phyloP scores from a whole-genome alignment of 306 rosid genomes.

The Begonia masoniana region DNA sequence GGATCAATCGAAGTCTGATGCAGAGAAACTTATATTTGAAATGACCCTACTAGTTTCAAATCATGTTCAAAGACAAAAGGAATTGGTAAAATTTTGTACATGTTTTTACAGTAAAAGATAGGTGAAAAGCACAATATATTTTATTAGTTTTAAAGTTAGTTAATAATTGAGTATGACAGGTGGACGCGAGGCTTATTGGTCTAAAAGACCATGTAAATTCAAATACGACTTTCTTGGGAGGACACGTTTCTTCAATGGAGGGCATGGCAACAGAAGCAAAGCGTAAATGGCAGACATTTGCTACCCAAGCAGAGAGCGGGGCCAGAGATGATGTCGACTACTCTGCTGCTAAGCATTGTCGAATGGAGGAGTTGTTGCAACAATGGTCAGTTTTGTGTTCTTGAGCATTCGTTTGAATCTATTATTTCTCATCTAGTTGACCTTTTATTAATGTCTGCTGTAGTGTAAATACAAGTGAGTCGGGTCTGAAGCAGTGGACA shows the following conservation, averaged over 20 bases:
- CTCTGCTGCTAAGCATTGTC: slow-evolving; percentile 86
- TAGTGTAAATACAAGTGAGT: slow-evolving; percentile 46
- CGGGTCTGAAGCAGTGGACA: slow-evolving; percentile 46
- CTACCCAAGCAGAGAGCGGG: slow-evolving; percentile 60
- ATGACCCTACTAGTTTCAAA: slow-evolving; percentile 29
- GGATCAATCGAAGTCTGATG: background rate
- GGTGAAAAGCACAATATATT: slow-evolving; percentile 2
- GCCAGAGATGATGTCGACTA: slow-evolving; percentile 59
- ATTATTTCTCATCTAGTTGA: background rate
- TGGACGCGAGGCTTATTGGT: slow-evolving; percentile 60
- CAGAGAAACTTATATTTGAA: background rate
- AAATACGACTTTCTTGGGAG: slow-evolving; percentile 65
- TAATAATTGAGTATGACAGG: slow-evolving; percentile 34
- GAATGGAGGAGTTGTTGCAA: slow-evolving; percentile 68
- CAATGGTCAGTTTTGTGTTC: slow-evolving; percentile 33
- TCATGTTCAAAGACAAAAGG: slow-evolving; percentile 64
- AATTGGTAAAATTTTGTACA: slow-evolving; percentile 32
- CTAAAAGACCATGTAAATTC: slow-evolving; percentile 43
- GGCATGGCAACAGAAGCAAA: slow-evolving; percentile 58
- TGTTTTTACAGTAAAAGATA: no score
- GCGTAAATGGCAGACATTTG: slow-evolving; percentile 80
- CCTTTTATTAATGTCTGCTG: background rate
- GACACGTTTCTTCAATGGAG: slow-evolving; percentile 54
- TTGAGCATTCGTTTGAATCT: no score
- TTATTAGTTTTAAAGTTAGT: no score